Evolutionary conservation across 805 yeast species (phyloP).

Genomic region (Jamesozyma jinghongensis): DNA sequence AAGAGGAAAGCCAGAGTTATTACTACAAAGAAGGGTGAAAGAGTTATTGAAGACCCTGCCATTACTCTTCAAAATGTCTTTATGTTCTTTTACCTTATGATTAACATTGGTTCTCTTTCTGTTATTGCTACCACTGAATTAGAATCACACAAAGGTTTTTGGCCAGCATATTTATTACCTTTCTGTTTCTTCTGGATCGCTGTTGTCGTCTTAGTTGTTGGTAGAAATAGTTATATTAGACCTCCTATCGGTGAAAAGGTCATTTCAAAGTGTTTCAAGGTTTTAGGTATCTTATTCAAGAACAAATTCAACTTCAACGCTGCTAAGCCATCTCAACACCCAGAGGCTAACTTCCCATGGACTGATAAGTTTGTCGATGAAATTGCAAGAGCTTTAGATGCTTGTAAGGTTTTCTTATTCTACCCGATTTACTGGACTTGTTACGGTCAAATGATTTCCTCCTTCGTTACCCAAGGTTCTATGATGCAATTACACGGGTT

Average conservation of each 20-base stretch:
- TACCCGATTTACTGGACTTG: constrained; percentile 70
- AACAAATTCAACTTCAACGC: constrained; percentile 43
- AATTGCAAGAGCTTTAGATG: constrained; percentile 52
- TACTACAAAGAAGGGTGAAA: constrained; percentile 51
- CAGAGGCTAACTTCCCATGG: constrained; percentile 46
- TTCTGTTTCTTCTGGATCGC: constrained; percentile 59
- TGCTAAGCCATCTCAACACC: constrained; percentile 50
- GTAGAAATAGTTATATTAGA: constrained; percentile 47
- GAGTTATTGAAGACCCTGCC: constrained; percentile 60
- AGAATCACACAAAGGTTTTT: constrained; percentile 56
- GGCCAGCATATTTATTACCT: constrained; percentile 70
- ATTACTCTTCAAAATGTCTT: constrained; percentile 65
- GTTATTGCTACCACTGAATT: constrained; percentile 70
- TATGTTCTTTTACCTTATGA: constrained; percentile 67
- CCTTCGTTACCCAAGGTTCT: constrained; percentile 67
- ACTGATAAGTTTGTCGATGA: constrained; percentile 65
- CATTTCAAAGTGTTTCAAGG: constrained; percentile 43
- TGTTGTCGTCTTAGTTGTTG: constrained; percentile 41
- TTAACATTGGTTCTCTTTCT: constrained; percentile 66
- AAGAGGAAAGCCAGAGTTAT: constrained; percentile 51
- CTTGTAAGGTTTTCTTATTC: constrained; percentile 65
- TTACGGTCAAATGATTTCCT: constrained; percentile 64
- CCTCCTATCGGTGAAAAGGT: constrained; percentile 56
- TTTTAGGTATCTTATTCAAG: constrained; percentile 35
- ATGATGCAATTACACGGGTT: constrained; percentile 65